Evolutionary conservation across 768 basidiomycete genomes (phyloP), one percentile per base, ranked within the genome.

Genomic region (Filobasidium wieringae): DNA sequence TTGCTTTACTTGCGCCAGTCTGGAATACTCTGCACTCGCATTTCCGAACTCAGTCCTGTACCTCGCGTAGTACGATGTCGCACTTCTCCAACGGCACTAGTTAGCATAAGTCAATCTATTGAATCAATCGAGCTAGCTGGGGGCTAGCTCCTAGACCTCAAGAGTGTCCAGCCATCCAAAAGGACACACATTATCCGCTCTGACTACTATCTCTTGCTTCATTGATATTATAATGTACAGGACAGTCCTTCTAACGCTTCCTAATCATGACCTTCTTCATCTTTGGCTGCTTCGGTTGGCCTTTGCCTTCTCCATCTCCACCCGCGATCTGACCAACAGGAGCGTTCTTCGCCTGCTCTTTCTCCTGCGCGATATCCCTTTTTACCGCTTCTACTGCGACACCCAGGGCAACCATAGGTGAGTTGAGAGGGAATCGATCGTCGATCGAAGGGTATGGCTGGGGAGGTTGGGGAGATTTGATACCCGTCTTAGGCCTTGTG

Each of bases 311-410:
- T 57, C 63, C 60, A 31, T 51, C 32, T 22, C 62, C 31, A 53
- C 58, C n/a, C 34, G 31, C 53, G n/a, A 52, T 36, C 12, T 34
- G 39, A n/a, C 50, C 63, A 2, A 26, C 55, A 17, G 51, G 63
- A 12, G 54, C 53, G 73, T 40, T 76, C 74, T 50, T 79, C 79
- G 65, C 68, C 17, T 64, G 63, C 57, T 73, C 72, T 56, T 70
- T 70, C 55, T 84, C 81, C 57, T 75, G 76, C 31, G 79, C 87
- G 81, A 90, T 83, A 0, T 88, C 88, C 0, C 88, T 86, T 72
- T 89, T 90, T 36, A 91, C 80, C 0, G 87, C 82, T 36, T 89
- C 85, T 33, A 93, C 78, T 32, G 91, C 79, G 41, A 89, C 80
- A 6, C 88, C 88, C 0, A 83, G 79, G 33, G 84, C 80, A 8